Base-by-base conservation (phyloP, 2,329 filamentous ascomycete species). In the Fusarium sp. region DNA sequence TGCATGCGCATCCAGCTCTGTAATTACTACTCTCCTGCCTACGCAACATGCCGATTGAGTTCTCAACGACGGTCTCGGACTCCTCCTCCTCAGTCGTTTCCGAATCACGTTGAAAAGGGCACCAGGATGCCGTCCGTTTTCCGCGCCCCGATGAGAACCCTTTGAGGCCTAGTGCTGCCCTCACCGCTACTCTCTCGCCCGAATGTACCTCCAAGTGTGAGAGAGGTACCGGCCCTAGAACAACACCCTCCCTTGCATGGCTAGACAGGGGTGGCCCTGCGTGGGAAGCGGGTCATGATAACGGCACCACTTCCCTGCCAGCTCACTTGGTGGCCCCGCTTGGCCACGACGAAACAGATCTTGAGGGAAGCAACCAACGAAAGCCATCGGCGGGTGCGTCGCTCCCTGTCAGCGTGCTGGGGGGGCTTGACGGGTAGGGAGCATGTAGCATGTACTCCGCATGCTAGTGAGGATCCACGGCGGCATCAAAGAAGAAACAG, bases 301-400 rank as follows among this genome's bases (percentile, higher is more conserved):
- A 77, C 70, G 67, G 64, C 75, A 77, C 75, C 70, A 74, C 76
- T 70, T 73, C 69, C 59, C 69, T 78, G 77, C 77, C 77, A 78
- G 61, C 77, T 74, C 77, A 78, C 76, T 70, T 67, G 67, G 45
- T 67, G 63, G 65, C 67, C 56, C 71, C 76, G 72, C 76, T 60
- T n/a, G 37, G 38, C 58, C 66, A 77, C 56, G 50, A 62, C 73
- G 70, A 77, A 77, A 78, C 72, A 78, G 75, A 78, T 78, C 73
- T 76, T 69, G 73, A 64, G 68, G 66, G 61, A 64, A 77, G 62
- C 64, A 75, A 70, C 71, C 71, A 71, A 70, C 66, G 69, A 75
- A 76, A 78, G 58, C 73, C 63, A 69, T 73, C 57, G 59, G 72
- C 59, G 74, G 71, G 64, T 74, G 66, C 65, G 38, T 74, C 66